Evolutionary conservation across 1,139 yeast species (phyloP).

Genomic region (Insectozyma bohioensis): DNA sequence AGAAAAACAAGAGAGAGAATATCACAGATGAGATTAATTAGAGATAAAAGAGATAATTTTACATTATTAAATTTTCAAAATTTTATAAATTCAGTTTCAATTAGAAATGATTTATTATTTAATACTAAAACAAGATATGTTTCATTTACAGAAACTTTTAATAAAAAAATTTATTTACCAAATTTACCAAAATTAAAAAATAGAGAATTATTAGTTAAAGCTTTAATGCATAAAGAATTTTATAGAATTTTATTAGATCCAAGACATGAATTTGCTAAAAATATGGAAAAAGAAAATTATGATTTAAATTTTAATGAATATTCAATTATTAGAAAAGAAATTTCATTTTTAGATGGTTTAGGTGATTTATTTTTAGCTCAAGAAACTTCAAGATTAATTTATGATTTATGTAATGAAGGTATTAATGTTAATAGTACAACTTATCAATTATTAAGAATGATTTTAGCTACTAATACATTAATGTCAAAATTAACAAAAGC

Average conservation of each 20-base stretch:
- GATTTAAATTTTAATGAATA: constrained; percentile 19
- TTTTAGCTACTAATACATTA: constrained; percentile 42
- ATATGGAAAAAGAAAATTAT: constrained; percentile 21
- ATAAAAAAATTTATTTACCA: constrained; percentile 30
- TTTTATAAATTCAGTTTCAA: constrained; percentile 23
- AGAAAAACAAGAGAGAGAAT: constrained; percentile 12
- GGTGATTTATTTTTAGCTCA: constrained; percentile 45
- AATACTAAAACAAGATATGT: constrained; percentile 15
- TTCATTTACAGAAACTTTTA: constrained; percentile 26
- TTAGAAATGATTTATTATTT: constrained; percentile 13
- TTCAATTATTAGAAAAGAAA: constrained; percentile 31
- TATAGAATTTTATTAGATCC: constrained; percentile 33
- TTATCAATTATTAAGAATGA: constrained; percentile 34
- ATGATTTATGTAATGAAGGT: constrained; percentile 21
- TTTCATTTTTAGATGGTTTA: constrained; percentile 45
- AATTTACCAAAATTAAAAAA: constrained; percentile 35
- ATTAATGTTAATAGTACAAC: constrained; percentile 17
- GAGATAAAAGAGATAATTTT: constrained; percentile 14
- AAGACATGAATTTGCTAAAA: constrained; percentile 29
- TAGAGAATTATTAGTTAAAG: constrained; percentile 32
- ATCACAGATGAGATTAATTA: constrained; percentile 10
- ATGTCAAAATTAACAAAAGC: constrained; percentile 39
- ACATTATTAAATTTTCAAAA: constrained; percentile 17
- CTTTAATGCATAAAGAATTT: constrained; percentile 43
- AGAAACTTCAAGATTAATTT: constrained; percentile 38